These are phyloP conservation scores for Xenoacremonium recifei DNA, from an alignment of 2,329 filamentous ascomycete genomes.

Conservation along the genomic window DNA sequence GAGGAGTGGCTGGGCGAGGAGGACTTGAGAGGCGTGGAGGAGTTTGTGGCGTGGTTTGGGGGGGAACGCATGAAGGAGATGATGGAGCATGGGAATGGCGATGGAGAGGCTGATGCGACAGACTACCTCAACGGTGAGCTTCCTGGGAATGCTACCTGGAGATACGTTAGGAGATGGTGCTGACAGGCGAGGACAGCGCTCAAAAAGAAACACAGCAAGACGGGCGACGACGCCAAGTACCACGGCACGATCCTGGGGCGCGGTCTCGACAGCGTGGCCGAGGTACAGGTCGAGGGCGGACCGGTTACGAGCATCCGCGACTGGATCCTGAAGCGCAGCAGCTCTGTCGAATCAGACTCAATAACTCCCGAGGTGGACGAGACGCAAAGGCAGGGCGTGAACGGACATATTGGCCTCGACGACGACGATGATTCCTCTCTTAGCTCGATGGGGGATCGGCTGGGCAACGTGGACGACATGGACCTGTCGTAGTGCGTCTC, in stretches of 20 bases:
- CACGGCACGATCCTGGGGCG: slow-evolving; percentile 81
- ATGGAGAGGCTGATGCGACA: slow-evolving; percentile 60
- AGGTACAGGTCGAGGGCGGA: slow-evolving; percentile 74
- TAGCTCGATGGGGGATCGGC: slow-evolving; percentile 53
- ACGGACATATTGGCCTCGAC: slow-evolving; percentile 24
- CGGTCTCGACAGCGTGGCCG: slow-evolving; percentile 64
- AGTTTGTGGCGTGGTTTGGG: slow-evolving; percentile 76
- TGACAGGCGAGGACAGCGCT: slow-evolving; percentile 55
- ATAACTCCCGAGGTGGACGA: slow-evolving; percentile 8
- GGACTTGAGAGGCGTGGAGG: slow-evolving; percentile 73
- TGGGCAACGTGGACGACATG: slow-evolving; percentile 46
- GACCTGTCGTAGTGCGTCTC: slow-evolving; percentile 35
- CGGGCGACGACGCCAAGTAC: slow-evolving; percentile 82
- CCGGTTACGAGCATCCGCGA: slow-evolving; percentile 34
- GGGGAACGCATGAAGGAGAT: slow-evolving; percentile 78
- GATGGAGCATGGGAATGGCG: slow-evolving; percentile 73
- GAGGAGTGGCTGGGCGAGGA: slow-evolving; percentile 70
- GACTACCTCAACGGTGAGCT: slow-evolving; percentile 67
- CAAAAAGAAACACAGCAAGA: slow-evolving; percentile 91
- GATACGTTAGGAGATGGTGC: not conserved
- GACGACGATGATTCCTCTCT: slow-evolving; percentile 52
- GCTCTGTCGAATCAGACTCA: slow-evolving; percentile 7
- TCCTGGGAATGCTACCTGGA: not conserved
- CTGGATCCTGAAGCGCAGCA: slow-evolving; percentile 34
- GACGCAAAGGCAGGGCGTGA: slow-evolving; percentile 16